These are phyloP conservation scores for Lumnitzera racemosa DNA, from an alignment of 345 rosid species.

Conservation along the genomic window DNA sequence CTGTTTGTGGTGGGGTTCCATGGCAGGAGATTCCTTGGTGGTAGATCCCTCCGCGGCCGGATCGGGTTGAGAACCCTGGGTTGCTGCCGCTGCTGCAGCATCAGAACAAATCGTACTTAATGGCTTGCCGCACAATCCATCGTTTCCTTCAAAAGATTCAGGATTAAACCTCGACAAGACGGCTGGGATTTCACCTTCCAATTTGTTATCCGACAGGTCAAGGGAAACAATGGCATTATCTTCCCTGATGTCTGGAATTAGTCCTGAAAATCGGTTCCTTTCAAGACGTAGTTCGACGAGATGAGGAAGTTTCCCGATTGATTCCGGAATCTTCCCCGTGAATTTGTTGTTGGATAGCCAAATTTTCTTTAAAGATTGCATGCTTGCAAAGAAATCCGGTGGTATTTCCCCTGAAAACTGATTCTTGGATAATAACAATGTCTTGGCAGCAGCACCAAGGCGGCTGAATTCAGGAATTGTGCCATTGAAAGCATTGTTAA, in stretches of 20 bases:
- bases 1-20: not conserved
- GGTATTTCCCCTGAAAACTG: slow-evolving; percentile 53
- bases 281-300: slow-evolving; percentile 64
- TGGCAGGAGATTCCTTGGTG: no score
- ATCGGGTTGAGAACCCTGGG: no score
- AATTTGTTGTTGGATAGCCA: slow-evolving; percentile 55
- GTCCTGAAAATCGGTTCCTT: slow-evolving; percentile 53
- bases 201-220: slow-evolving; percentile 46
- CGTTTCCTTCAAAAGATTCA: slow-evolving; percentile 32
- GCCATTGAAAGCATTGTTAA: slow-evolving; percentile 53
- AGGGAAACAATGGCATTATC: slow-evolving; percentile 19
- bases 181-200: slow-evolving; percentile 56
- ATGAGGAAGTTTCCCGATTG: slow-evolving; percentile 29
- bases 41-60: no score
- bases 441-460: slow-evolving; percentile 33
- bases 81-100: not conserved
- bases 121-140: slow-evolving; percentile 44
- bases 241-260: slow-evolving; percentile 32
- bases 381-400: slow-evolving; percentile 37
- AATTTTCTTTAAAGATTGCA: slow-evolving; percentile 43
- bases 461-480: slow-evolving; percentile 49
- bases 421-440: slow-evolving; percentile 45
- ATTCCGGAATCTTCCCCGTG: slow-evolving; percentile 46
- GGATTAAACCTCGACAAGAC: slow-evolving; percentile 20
- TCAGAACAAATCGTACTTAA: slow-evolving; percentile 25